These are phyloP conservation scores for Chaetothyriales sp. DNA, from an alignment of 2,329 filamentous ascomycete species.

Conservation along the genomic window DNA sequence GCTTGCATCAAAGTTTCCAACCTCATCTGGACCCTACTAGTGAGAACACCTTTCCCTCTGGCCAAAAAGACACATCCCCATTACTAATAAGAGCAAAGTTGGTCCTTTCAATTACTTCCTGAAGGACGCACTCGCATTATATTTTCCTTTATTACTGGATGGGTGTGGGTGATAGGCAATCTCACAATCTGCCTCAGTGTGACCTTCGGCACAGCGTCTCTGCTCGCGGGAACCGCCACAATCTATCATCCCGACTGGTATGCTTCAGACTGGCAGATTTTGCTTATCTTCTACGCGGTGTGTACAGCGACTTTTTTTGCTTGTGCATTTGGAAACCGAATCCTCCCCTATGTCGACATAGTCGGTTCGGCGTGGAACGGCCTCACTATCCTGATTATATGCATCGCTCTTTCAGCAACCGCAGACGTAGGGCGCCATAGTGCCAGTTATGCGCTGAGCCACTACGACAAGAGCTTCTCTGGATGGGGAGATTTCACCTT, in stretches of 20 bases:
- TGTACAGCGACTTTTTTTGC: constrained; percentile 52
- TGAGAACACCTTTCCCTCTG: not conserved
- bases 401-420: constrained; percentile 43
- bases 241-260: constrained; percentile 43
- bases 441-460: constrained; percentile 38
- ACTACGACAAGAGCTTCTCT: constrained; percentile 43
- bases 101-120: constrained; percentile 37
- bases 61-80: not conserved
- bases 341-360: constrained; percentile 50
- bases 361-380: constrained; percentile 44
- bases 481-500: constrained; percentile 49
- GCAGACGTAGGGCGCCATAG: constrained; percentile 42
- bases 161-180: constrained; percentile 41
- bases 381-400: constrained; percentile 42
- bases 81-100: constrained; percentile 14
- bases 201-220: constrained; percentile 40
- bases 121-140: constrained; percentile 26
- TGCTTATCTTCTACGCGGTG: constrained; percentile 57
- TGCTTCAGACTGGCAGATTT: constrained; percentile 49
- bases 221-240: constrained; percentile 39
- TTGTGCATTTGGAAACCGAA: constrained; percentile 53
- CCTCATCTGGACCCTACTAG: constrained; percentile 40
- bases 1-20: constrained; percentile 38
- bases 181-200: constrained; percentile 41
- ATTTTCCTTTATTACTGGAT: constrained; percentile 40